Evolutionary conservation across 78 protist species (phyloP), one percentile per base, ranked within the genome.

Genomic region (Guillardia theta): DNA sequence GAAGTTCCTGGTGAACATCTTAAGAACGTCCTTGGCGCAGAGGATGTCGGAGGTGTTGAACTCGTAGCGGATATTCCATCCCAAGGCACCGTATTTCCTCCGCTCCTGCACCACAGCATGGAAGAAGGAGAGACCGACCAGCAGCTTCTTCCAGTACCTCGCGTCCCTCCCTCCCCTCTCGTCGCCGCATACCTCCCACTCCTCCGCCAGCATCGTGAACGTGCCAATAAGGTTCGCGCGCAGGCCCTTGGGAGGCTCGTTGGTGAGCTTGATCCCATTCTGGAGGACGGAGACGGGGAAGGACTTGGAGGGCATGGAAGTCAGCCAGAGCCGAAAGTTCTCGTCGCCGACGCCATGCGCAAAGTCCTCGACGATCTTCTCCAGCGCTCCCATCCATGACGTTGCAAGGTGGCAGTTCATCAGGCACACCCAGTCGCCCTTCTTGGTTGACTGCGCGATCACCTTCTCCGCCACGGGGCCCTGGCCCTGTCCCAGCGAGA

Each of bases 401-500:
- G 95, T 92, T 37, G 96, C 97, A 18, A 98, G 94, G 41, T 98
- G 99, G 93, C 99, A 98, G 93, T 97, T 98, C 83, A 95, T 96
- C 4, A 97, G 92, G 43, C 95, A n/a, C 19, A 97, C 95, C 97
- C 97, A 96, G 50, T 93, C 92, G 33, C 98, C 98, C 24, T 1
- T 44, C 64, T 44, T 64, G 36, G 41, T 4, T 10, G 98, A 94
- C 36, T 48, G 48, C 0, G 43, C 33, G 44, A 97, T 94, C 39
- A 95, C 18, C 88, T 27, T 88, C 93, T 88, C 93, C 33, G 93
- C 93, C 24, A 88, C 62, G 4, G 95, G 95, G 4, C 97, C 98
- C 64, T 97, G 98, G 39, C 98, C 98, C 94, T 97, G 97, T 10
- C 98, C 98, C 39, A 96, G 96, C 24, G 98, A 97, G 43, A 98